Conservation (phyloP, 139 green algal species). For the Coccomyxa sp. region DNA sequence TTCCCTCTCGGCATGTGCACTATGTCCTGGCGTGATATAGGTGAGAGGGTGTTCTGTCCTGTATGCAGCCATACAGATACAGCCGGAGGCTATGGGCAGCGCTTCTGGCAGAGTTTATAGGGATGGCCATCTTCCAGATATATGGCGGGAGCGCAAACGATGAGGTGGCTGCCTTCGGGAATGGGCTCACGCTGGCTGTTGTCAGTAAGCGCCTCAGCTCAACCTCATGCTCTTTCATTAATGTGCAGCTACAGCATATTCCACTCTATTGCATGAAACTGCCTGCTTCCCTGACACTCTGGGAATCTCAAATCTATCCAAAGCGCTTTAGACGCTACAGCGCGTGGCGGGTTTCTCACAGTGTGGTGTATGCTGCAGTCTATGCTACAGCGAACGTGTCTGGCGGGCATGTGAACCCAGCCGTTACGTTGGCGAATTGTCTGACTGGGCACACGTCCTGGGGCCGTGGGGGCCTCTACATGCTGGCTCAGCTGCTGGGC, state of each 20-base stretch:
- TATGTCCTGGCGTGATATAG: too few species aligned
- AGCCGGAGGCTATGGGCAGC: conserved; percentile 32
- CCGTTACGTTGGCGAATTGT: conserved; percentile 67
- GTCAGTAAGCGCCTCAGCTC: not conserved
- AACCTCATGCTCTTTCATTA: not conserved
- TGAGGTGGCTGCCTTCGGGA: conserved; percentile 36
- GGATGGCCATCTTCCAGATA: conserved; percentile 42
- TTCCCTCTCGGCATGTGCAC: too few species aligned
- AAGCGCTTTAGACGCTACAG: not conserved
- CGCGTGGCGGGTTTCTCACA: too few species aligned
- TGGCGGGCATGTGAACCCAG: conserved; percentile 71
- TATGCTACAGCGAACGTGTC: conserved; percentile 68
- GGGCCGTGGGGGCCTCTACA: conserved; percentile 62
- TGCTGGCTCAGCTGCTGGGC: conserved; percentile 63
- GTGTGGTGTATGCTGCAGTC: conserved; percentile 39
- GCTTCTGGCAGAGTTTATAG: conserved; percentile 48
- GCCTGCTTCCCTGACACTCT: too few species aligned
- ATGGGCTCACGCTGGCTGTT: conserved; percentile 42
- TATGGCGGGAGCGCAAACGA: conserved; percentile 26
- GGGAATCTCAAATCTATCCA: not conserved
- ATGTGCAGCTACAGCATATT: not conserved
- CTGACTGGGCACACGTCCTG: conserved; percentile 70
- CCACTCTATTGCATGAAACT: not conserved
- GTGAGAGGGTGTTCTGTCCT: not conserved
- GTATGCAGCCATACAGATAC: conserved; percentile 7